Percentiles rank a stretch among this genome's conserved stretches.
These are phyloP conservation scores for Chlamydomonas reinhardtii DNA, from an alignment of 163 green algal genomes.

Conservation along the genomic window DNA sequence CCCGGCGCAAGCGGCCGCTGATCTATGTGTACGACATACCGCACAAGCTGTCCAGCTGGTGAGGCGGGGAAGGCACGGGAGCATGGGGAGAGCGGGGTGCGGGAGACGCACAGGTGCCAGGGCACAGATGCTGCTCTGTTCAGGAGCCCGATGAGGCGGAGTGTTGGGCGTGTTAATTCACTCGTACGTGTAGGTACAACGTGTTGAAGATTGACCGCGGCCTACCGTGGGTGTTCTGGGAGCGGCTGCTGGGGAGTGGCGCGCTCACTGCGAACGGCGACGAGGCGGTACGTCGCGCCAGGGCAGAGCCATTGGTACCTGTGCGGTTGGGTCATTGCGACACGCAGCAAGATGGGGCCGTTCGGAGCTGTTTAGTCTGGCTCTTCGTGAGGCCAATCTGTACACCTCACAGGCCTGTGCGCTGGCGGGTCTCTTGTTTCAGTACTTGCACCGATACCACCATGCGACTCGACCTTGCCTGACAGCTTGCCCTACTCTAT, in stretches of 20 bases:
- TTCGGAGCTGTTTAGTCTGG: neutral
- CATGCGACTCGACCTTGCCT: too few species aligned
- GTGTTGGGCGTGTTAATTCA: neutral
- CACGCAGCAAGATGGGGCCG: neutral
- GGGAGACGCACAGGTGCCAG: too few species aligned
- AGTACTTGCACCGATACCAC: neutral
- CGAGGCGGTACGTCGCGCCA: slow-evolving; percentile 30
- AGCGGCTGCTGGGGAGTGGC: slow-evolving; percentile 43
- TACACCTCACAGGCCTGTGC: too few species aligned
- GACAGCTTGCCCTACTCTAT: neutral
- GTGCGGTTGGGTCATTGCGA: neutral
- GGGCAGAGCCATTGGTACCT: neutral
- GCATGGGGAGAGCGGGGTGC: neutral
- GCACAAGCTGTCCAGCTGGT: slow-evolving; percentile 32
- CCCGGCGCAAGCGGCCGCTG: slow-evolving; percentile 10
- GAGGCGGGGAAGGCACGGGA: neutral
- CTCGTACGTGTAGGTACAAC: slow-evolving; percentile 8
- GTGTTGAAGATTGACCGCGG: slow-evolving; percentile 12
- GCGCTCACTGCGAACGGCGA: slow-evolving; percentile 25
- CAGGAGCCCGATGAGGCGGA: too few species aligned
- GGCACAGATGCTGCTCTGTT: too few species aligned
- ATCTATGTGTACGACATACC: slow-evolving; percentile 63
- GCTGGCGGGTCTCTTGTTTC: too few species aligned
- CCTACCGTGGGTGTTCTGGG: slow-evolving; percentile 28
- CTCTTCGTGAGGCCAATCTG: neutral